Evolutionary conservation across 495 filamentous ascomycete species (phyloP), one percentile per base, ranked within the genome.

Genomic region (Durotheca rogersii): DNA sequence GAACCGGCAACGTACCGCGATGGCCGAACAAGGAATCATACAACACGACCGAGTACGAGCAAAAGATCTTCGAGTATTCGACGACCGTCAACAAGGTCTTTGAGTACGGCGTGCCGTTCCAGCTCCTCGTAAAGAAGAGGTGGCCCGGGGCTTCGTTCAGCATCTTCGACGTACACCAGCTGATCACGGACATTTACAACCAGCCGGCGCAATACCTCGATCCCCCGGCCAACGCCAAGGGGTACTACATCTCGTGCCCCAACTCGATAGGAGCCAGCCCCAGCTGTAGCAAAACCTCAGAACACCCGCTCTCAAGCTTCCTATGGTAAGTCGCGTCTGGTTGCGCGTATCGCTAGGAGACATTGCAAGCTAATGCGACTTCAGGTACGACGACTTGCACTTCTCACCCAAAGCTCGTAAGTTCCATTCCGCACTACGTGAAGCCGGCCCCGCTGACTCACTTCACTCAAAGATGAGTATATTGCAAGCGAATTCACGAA

Each of bases 111-210:
- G 79, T 79, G 11, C 77, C 84, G 4, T 76, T 75, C 51, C 76
- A 85, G 56, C 48, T 70, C 2, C 17, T 70, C 14, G 46, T 87
- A 43, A 67, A 70, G 54, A 67, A 71, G 7, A 67, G 81, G 25
- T 88, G 78, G 69, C 79, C 78, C 0, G 79, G 75, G 17, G 80
- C 81, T 2, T 76, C 77, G 3, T 67, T 90, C 52, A 81, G 80
- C 19, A 53, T 88, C 32, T 82, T 83, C 58, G 76, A 89, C 67
- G 74, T 84, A 20, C 78, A 88, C 63, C 69, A 64, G 38, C 67
- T 89, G 43, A 64, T 90, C 19, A 67, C 68, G 0, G 82, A 89
- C 62, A 84, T 89, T 44, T 75, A 81, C 61, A 60, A 75, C 57
- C 61, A 79, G 51, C 85, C 86, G 0, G 53, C 61, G 6, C 53